Base-by-base conservation (phyloP, 2,329 filamentous ascomycete genomes). In the Paraphaeosphaeria sporulosa region DNA sequence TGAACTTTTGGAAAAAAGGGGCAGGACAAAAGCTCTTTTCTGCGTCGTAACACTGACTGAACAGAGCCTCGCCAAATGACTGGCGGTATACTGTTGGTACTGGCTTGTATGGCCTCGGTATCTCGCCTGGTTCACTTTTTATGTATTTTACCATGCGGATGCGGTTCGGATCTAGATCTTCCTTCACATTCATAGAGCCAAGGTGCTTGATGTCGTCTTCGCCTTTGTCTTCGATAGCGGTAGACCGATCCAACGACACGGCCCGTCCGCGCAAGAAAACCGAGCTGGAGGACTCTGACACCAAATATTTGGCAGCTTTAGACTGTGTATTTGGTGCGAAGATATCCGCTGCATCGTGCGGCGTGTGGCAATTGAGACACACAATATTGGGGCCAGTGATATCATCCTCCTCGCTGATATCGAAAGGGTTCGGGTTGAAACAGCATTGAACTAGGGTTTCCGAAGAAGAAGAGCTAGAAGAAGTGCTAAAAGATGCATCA, bases 1-100 rank as follows among this genome's bases (percentile, higher is more conserved):
- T 54, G 50, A 70, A 68, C 17, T 43, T 56, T 34, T 50, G 21
- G 38, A 69, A 67, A n/a, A 30, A n/a, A 17, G 5, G 17, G 38
- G 17, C 57, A 0, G 23, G n/a, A 21, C 30, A 32, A 32, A 32
- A 2, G 10, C 30, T 32, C 30, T 32, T 9, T 12, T 38, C 36
- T 38, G 13, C 36, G 13, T 38, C 36, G 13, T 38, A 38, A 17
- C 36, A 38, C 17, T 38, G 36, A 13, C 17, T 13, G 38, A 40
- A n/a, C 38, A n/a, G 38, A 8, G 17, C 38, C 38, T 40, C 38
- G 4, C 15, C 38, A 4, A 5, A 4, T 40, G 38, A 3, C n/a
- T 4, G 38, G 17, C 1, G 3, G 4, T 40, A n/a, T 5, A 19
- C 4, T 4, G 38, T 2, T n/a, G 15, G 38, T n/a, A 1, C 1